Evolutionary conservation across 2,329 filamentous ascomycete species (phyloP).

Genomic region (Aspergillus glaucus): DNA sequence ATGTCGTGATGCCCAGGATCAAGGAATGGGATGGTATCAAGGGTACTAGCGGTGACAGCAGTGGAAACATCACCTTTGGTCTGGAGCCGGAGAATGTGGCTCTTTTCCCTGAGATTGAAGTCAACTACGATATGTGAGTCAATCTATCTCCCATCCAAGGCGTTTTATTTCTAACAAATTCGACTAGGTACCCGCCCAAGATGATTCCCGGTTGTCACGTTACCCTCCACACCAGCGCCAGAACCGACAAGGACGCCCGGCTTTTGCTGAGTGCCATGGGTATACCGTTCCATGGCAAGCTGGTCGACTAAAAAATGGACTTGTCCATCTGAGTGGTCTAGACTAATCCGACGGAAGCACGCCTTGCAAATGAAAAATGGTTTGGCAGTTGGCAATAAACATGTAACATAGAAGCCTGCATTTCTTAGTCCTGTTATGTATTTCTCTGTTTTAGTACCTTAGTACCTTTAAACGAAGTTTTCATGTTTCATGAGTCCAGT

Average conservation of each 20-base stretch:
- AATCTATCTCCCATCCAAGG: neutral
- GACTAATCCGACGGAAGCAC: no score
- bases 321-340: neutral
- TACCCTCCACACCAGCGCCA: conserved; percentile 76
- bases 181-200: conserved; percentile 53
- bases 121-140: conserved; percentile 83
- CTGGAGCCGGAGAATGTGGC: conserved; percentile 68
- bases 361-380: neutral
- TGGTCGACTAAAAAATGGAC: conserved; percentile 42
- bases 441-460: conserved; percentile 10
- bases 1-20: conserved; percentile 86
- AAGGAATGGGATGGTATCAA: conserved; percentile 90
- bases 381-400: conserved; percentile 3
- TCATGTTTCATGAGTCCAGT: no score
- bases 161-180: conserved; percentile 4
- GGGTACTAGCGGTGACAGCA: conserved; percentile 72
- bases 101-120: conserved; percentile 87
- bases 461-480: neutral
- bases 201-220: conserved; percentile 84
- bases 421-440: conserved; percentile 9
- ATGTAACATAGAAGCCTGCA: conserved; percentile 9
- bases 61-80: conserved; percentile 81
- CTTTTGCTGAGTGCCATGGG: conserved; percentile 67
- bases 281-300: conserved; percentile 75
- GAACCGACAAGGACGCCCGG: conserved; percentile 75